A percentile compares a stretch with the other conserved stretches of the same genome.
These are phyloP conservation scores for Euryodendron excelsum DNA, from an alignment of 148 eudicot species.

Conservation along the genomic window DNA sequence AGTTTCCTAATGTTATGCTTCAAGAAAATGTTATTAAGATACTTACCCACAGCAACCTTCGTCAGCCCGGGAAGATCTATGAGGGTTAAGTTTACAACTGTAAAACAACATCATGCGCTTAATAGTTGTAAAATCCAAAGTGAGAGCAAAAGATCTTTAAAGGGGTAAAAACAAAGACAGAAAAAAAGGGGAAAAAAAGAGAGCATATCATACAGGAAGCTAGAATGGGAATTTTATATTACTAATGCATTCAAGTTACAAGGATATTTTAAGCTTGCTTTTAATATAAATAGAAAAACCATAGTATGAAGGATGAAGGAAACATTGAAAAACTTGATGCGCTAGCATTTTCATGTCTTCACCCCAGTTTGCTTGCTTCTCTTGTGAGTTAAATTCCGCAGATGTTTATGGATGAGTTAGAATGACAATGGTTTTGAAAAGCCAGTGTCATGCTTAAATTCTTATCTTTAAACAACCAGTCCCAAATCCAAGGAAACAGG, in stretches of 20 bases:
- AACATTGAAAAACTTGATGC: background rate
- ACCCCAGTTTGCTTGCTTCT: too few species aligned
- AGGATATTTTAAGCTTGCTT: too few species aligned
- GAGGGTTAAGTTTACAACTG: slow-evolving; percentile 98
- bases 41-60: slow-evolving; percentile 97
- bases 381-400: too few species aligned
- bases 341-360: too few species aligned
- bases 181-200: background rate
- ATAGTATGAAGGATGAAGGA: background rate
- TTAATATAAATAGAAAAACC: background rate
- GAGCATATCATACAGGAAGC: background rate
- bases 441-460: too few species aligned
- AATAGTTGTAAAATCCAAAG: background rate
- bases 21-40: slow-evolving; percentile 14
- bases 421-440: too few species aligned
- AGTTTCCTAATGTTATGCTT: background rate
- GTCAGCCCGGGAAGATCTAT: slow-evolving; percentile 99
- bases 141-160: background rate
- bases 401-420: too few species aligned
- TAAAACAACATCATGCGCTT: slow-evolving; percentile 25
- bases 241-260: background rate
- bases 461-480: too few species aligned
- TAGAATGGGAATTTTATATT: background rate
- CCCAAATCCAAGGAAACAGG: too few species aligned
- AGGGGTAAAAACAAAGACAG: background rate